A percentile compares a stretch with the other conserved stretches of the same genome.
Conservation (phyloP, 2,329 filamentous ascomycete species). For the Arthrobotrys sinensis region DNA sequence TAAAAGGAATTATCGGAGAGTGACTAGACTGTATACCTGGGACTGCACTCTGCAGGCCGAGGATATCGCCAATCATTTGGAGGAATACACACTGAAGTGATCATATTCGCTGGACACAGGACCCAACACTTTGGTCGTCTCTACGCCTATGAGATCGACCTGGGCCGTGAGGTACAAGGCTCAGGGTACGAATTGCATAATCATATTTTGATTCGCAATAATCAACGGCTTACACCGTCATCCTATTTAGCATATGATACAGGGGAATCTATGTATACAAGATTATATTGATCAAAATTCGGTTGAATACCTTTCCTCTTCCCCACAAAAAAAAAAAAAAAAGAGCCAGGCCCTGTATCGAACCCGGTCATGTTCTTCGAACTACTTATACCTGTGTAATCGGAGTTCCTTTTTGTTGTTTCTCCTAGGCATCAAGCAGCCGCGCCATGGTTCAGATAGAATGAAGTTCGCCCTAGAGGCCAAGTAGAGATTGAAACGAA, state of each 20-base stretch:
- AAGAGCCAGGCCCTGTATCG: neutral
- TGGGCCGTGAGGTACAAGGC: too few species aligned
- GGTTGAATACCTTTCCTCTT: neutral
- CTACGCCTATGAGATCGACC: too few species aligned
- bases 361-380: neutral
- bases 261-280: slow-evolving; percentile 15
- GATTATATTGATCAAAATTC: slow-evolving; percentile 1
- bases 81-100: neutral
- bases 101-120: too few species aligned
- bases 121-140: neutral
- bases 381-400: neutral
- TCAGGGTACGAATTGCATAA: too few species aligned
- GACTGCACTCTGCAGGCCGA: neutral
- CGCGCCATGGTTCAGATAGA: neutral
- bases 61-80: neutral
- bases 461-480: too few species aligned
- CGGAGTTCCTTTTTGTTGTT: too few species aligned
- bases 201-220: neutral
- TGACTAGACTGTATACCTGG: neutral
- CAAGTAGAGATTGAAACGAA: too few species aligned
- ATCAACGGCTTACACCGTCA: neutral
- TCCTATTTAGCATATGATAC: neutral
- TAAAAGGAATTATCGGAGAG: neutral
- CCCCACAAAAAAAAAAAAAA: neutral
- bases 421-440: neutral